Base-by-base conservation (phyloP, 2,329 filamentous ascomycete species). In the Aspergillus piperis region DNA sequence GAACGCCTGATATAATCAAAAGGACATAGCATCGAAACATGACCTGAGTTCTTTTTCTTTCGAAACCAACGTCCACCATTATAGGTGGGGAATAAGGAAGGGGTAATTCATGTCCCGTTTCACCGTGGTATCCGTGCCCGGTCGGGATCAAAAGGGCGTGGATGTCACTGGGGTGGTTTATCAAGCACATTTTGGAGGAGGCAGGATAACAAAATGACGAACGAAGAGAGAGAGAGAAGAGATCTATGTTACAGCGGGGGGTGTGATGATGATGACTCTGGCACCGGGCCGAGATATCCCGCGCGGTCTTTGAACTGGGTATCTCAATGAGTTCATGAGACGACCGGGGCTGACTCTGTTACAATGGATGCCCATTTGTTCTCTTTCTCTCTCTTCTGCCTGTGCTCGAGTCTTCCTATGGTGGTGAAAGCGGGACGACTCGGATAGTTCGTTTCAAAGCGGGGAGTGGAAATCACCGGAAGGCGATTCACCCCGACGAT, bases 401-500 rank as follows among this genome's bases (percentile, higher is more conserved):
- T 32, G 47, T 32, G 47, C 25, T 49, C 47, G 17, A 21, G 8
- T 11, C 27, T 49, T 49, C 47, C 47, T 27, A 11, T 36, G 27
- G 17, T 39, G 49, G 49, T 36, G 49, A 32, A 30, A 17, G 47
- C 47, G 23, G 23, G 11, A 42, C 25, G 39, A 47, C 25, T 32
- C 27, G 21, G 57, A 32, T 10, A 8, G 17, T 30, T 27, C 6
- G 41, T 49, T 25, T 30, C 25, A 23, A 8, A 47, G 3, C 17
- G 25, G 32, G 36, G 15, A 8, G 47, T 25, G 38, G 38, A 17
- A 38, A 41, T 11, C 36, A 19, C 23, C 15, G 11, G 7, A 4
- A 32, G 42, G 11, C 4, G 10, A 25, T n/a, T 74, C 69, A 75
- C 57, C 67, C 67, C 13, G 69, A 71, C 39, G 62, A 64, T n/a